Evolutionary conservation across 2,329 filamentous ascomycete genomes (phyloP), one percentile per base, ranked within the genome.

Genomic region (Coniochaeta hoffmannii): DNA sequence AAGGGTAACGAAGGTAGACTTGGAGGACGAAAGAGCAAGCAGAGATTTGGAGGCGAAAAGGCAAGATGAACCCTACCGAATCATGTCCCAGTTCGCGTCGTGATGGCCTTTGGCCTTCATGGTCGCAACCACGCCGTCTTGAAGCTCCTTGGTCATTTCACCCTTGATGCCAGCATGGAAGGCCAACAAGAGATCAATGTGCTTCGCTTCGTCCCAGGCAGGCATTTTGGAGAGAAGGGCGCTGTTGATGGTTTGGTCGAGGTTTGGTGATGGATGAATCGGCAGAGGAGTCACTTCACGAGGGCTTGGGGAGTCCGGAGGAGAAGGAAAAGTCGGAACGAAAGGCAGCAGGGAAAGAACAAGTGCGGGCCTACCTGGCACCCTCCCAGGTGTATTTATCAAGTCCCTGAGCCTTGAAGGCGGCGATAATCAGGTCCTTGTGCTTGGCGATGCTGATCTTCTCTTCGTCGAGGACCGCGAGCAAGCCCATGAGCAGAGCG

Each of bases 31-130:
- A 46, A 12, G 10, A 41, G 22, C 36, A 22, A 41, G 12, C 17
- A 22, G 17, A 22, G 22, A n/a, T n/a, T 32, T 32, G 30, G 30
- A 32, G 7, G 30, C 7, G 30, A 12, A 32, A 32, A 32, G 30
- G n/a, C n/a, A 32, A 32, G 30, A 32, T 32, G 7, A 32, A 54
- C 31, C 19, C 17, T 61, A 63, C 60, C 60, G 54, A 12, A 64
- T 44, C 14, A 54, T 38, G 34, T 59, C 59, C 62, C 61, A 65
- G 24, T 30, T 59, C 15, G 64, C 52, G n/a, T 58, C 56, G 9
- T 50, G 11, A n/a, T 68, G 58, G 15, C 62, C 62, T n/a, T 57
- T 51, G 2, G 54, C 51, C 1, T 54, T 56, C 64, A 69, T 65
- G 22, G 56, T 52, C 4, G 31, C 22, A 1, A 64, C 60, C 26